Base-by-base conservation (phyloP, 495 filamentous ascomycete species). In the Aspergillus affinis region DNA sequence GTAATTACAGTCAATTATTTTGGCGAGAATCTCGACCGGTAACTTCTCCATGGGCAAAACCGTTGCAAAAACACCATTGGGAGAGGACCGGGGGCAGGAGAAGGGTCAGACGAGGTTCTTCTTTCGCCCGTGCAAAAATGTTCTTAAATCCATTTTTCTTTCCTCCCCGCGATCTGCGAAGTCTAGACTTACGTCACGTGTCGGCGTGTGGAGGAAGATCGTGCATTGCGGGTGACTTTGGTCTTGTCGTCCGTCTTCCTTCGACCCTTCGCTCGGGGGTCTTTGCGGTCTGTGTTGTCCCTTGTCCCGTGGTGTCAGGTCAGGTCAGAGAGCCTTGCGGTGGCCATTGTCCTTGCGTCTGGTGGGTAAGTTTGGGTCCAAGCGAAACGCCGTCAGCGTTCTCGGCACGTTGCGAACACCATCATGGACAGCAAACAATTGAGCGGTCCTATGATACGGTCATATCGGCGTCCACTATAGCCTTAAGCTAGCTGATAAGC, bases 11-110 rank as follows among this genome's bases (percentile, higher is more conserved):
- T 86, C 83, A 58, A 88, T 72, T 61, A 93, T 90, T 67, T 90
- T 86, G 63, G 90, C 80, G 49, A 92, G 70, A 57, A 93, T 83
- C 75, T 94, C 90, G 66, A 84, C 82, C n/a, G 90, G 90, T 32
- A 94, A 82, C 45, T 69, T 80, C 57, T 86, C 79, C 83, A 88
- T 87, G 72, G 61, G 64, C 67, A 57, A 66, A 41, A 23, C 48
- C 44, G 58, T 30, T 52, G 51, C 54, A 55, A 41, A 51, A 59
- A 54, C 60, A 66, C 66, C 75, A 78, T 80, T 65, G 64, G 69
- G 74, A 69, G 70, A 70, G 55, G 57, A 51, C 29, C 56, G 55
- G 56, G 46, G 46, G 15, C n/a, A 48, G n/a, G 46, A 48, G 48
- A 26, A 49, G 48, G n/a, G 7, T 20, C 48, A 26, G 18, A 10